These are phyloP conservation scores for Tulasnella sp. DNA, from an alignment of 768 basidiomycete species.

Conservation along the genomic window DNA sequence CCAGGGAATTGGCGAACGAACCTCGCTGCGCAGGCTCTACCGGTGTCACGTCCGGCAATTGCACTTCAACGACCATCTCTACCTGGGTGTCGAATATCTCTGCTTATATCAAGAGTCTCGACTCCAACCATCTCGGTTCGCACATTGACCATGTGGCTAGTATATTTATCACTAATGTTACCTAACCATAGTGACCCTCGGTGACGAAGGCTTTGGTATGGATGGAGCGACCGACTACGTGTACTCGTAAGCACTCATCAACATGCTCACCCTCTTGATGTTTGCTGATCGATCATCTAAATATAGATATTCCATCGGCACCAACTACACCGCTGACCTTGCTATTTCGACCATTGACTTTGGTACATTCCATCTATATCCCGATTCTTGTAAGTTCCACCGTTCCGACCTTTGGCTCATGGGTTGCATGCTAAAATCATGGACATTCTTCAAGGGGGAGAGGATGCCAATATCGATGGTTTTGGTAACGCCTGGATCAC, in stretches of 20 bases:
- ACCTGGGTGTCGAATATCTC: conserved; percentile 34
- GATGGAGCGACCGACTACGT: conserved; percentile 37
- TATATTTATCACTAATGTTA: neutral
- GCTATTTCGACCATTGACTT: conserved; percentile 51
- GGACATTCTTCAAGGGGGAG: neutral
- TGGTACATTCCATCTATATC: conserved; percentile 46
- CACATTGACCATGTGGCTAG: no score
- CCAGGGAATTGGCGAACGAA: conserved; percentile 41
- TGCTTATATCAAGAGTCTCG: conserved; percentile 53
- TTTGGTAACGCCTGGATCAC: conserved; percentile 42
- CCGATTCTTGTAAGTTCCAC: conserved; percentile 26
- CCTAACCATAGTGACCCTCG: conserved; percentile 33
- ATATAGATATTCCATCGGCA: conserved; percentile 3
- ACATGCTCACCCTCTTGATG: neutral
- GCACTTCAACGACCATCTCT: conserved; percentile 31
- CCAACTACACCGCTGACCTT: conserved; percentile 48
- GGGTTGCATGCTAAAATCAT: neutral
- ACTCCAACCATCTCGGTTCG: conserved; percentile 44
- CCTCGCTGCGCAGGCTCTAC: conserved; percentile 28
- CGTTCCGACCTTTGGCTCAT: conserved; percentile 21
- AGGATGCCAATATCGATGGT: neutral
- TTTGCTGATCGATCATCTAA: neutral
- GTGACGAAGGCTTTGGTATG: conserved; percentile 55
- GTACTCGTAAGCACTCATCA: conserved; percentile 39
- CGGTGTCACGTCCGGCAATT: conserved; percentile 33